Evolutionary conservation across 192 early-diverging fungal genomes (phyloP), one percentile per base, ranked within the genome.

Genomic region (Backusella mclennaniae): DNA sequence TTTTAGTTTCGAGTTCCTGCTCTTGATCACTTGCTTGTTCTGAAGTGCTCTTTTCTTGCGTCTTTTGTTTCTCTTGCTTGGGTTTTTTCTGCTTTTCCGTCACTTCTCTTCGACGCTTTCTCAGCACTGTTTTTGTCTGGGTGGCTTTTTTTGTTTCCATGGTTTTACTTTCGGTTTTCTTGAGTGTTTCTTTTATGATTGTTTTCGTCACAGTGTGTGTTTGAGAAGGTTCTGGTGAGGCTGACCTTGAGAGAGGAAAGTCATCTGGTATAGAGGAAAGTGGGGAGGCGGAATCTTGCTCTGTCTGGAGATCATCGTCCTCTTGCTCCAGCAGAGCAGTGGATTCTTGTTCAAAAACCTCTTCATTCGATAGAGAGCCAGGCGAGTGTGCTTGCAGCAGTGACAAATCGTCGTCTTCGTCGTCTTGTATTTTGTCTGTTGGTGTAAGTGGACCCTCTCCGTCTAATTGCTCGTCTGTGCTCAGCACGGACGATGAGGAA

Each of bases 231-330:
- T 77, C 73, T 15, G 82, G 82, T 15, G 82, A 84, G 0, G 73
- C 67, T 35, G 82, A 84, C 33, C 76, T 66, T 53, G 82, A 84
- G 41, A 84, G 23, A 21, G 82, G 79, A 67, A 80, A 84, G 56
- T 84, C 82, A 59, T 84, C 82, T 35, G 82, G 82, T 52, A 84
- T 73, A 56, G 82, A 84, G 5, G 79, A 80, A 63, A 84, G 59
- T n/a, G 82, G 74, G 12, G 82, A 84, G 29, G 79, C 76, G 2
- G 82, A 84, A 46, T 83, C 66, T 21, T 76, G 78, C 21, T 76
- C 73, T 9, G 44, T 67, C 14, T 76, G 44, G 8, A 69, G 17
- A 70, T 83, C 79, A 70, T 78, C 76, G 26, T 63, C 56, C 11
- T 63, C 56, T 26, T 63, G 21, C 11, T 63, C 56, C n/a, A 12